Evolutionary conservation across 768 basidiomycete species (phyloP).

Genomic region (Lentinula sp.): DNA sequence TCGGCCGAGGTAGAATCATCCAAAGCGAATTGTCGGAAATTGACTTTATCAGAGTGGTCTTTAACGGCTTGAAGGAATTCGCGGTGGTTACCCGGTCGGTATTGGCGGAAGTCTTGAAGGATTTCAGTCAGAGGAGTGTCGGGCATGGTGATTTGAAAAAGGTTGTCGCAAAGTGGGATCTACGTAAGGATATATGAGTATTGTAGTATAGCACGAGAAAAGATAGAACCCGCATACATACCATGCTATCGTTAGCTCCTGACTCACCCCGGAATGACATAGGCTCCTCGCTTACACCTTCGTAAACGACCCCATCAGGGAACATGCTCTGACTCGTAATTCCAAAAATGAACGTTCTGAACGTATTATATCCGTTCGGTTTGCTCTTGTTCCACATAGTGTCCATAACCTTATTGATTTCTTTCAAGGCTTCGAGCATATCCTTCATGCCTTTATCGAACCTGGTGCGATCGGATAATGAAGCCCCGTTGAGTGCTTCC

Average conservation of each 20-base stretch:
- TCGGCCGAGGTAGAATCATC: conserved; percentile 11
- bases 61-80: conserved; percentile 20
- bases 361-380: conserved; percentile 23
- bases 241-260: conserved; percentile 20
- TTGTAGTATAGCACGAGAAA: background rate
- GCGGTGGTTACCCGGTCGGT: conserved; percentile 21
- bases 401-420: conserved; percentile 15
- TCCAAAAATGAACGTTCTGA: conserved; percentile 28
- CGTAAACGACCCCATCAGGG: conserved; percentile 25
- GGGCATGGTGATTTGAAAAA: conserved; percentile 22
- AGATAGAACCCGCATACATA: background rate
- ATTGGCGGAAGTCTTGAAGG: conserved; percentile 23
- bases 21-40: conserved; percentile 16
- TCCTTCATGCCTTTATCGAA: conserved; percentile 17
- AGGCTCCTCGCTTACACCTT: conserved; percentile 23
- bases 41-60: conserved; percentile 10
- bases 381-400: conserved; percentile 23
- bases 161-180: conserved; percentile 26
- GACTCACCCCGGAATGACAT: conserved; percentile 24
- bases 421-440: conserved; percentile 11
- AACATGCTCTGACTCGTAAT: conserved; percentile 24
- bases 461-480: conserved; percentile 11
- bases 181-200: background rate
- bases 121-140: conserved; percentile 21
- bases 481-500: conserved; percentile 16